A percentile compares a stretch with the other conserved stretches of the same genome.
Evolutionary conservation across 2,329 filamentous ascomycete species (phyloP).

Genomic region (Magnaporthales sp.): DNA sequence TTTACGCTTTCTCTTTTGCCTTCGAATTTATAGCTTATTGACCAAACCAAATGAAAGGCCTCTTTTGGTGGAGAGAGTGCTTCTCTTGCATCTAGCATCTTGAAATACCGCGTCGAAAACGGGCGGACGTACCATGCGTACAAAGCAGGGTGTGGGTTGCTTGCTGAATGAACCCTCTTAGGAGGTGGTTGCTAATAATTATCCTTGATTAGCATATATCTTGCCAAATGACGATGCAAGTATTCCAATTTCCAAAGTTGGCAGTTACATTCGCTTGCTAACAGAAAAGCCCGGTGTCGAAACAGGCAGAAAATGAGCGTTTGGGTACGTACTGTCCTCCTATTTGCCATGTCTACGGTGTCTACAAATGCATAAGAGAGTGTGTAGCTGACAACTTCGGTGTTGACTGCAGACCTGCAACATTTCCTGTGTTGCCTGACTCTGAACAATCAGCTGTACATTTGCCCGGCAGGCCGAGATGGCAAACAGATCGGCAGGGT

Average conservation of each 20-base stretch:
- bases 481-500: background rate
- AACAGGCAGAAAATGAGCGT: slow-evolving; percentile 3
- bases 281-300: background rate
- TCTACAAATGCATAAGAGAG: background rate
- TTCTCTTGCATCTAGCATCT: slow-evolving; percentile 2
- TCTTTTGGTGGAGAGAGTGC: background rate
- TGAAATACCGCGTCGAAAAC: slow-evolving; percentile 5
- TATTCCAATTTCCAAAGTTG: background rate
- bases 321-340: background rate
- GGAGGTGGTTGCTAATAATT: background rate
- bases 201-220: background rate
- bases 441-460: slow-evolving; percentile 10
- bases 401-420: slow-evolving; percentile 8
- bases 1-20: too few relatives aligned
- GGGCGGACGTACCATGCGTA: slow-evolving; percentile 3
- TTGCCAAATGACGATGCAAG: background rate
- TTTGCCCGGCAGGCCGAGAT: background rate
- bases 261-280: background rate
- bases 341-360: background rate
- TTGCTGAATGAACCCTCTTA: background rate
- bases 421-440: slow-evolving; percentile 11
- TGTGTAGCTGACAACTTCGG: background rate
- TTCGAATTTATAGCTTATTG: background rate
- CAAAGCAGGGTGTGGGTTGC: slow-evolving; percentile 4
- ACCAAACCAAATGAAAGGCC: background rate